Percentiles rank a stretch among this genome's conserved stretches.
phyloP scores from a whole-genome alignment of 2,329 filamentous ascomycete genomes.

The Fusarium praegraminearum region DNA sequence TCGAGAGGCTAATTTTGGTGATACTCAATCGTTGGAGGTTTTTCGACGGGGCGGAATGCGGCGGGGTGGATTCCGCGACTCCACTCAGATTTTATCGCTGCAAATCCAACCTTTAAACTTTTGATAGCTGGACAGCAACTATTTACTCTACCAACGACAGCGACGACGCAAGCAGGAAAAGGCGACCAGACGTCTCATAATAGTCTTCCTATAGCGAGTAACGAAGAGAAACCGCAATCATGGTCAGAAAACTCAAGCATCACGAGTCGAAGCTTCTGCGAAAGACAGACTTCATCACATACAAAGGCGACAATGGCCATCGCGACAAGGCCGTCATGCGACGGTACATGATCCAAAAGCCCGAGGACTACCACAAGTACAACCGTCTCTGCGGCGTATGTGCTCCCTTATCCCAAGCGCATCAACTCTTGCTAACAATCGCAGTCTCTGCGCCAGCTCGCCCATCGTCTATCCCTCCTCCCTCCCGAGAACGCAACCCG shows the following conservation, averaged over 20 bases:
- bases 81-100: conserved; percentile 46
- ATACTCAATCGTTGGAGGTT: conserved; percentile 42
- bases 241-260: conserved; percentile 97
- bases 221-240: conserved; percentile 57
- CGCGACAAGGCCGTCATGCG: conserved; percentile 83
- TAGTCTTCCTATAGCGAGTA: neutral
- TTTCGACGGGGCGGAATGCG: conserved; percentile 44
- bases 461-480: conserved; percentile 86
- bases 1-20: conserved; percentile 29
- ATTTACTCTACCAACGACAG: conserved; percentile 9
- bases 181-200: neutral
- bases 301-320: conserved; percentile 89
- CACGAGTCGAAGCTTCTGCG: conserved; percentile 97
- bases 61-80: conserved; percentile 46
- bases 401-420: conserved; percentile 44
- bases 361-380: conserved; percentile 81
- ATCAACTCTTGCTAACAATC: conserved; percentile 16
- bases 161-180: neutral
- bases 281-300: conserved; percentile 92
- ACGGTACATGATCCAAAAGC: conserved; percentile 91
- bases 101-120: conserved; percentile 34
- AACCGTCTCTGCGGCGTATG: conserved; percentile 75
- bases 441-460: conserved; percentile 86
- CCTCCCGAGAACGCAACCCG: conserved; percentile 83
- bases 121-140: conserved; percentile 2